A percentile compares a stretch with the other conserved stretches of the same genome.
phyloP scores from a whole-genome alignment of 768 basidiomycete genomes.

The Serendipita indica region DNA sequence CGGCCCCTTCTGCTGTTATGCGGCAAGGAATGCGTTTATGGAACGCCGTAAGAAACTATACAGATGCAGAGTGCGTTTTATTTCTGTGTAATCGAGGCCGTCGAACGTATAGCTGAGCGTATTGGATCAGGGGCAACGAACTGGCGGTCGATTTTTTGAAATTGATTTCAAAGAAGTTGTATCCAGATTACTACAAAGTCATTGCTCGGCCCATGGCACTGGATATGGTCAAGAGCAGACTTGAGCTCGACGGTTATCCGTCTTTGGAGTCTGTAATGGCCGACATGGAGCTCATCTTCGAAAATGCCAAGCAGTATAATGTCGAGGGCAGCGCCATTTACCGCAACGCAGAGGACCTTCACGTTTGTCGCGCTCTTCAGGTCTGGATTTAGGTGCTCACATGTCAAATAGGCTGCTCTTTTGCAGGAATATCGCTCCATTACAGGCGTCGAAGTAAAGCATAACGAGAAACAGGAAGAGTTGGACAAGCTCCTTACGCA shows the following conservation, averaged over 20 bases:
- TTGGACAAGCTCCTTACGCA: slow-evolving; percentile 28
- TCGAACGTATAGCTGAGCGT: not conserved
- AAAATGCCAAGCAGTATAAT: slow-evolving; percentile 73
- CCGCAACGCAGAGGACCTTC: slow-evolving; percentile 64
- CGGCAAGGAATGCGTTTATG: not conserved
- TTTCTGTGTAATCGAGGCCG: not conserved
- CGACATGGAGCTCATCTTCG: slow-evolving; percentile 66
- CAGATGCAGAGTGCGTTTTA: not conserved
- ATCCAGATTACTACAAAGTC: slow-evolving; percentile 65
- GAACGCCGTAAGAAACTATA: not conserved
- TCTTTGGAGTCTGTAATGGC: slow-evolving; percentile 51
- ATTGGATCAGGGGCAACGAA: slow-evolving; percentile 29
- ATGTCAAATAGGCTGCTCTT: slow-evolving; percentile 29
- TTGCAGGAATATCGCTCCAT: slow-evolving; percentile 33
- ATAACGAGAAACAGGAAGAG: slow-evolving; percentile 39
- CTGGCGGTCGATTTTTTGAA: slow-evolving; percentile 39
- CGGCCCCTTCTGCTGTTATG: not conserved
- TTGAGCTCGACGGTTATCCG: slow-evolving; percentile 44
- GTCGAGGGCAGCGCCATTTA: slow-evolving; percentile 64
- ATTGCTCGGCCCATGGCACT: slow-evolving; percentile 75
- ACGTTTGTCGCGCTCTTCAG: slow-evolving; percentile 34
- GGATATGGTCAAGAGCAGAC: slow-evolving; percentile 72
- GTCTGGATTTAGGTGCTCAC: slow-evolving; percentile 9
- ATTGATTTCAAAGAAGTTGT: slow-evolving; percentile 15
- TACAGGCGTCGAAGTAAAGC: slow-evolving; percentile 30